Evolutionary conservation across 225 moss, liverwort and hornwort species (phyloP).

Genomic region (Physcomitrium patens): DNA sequence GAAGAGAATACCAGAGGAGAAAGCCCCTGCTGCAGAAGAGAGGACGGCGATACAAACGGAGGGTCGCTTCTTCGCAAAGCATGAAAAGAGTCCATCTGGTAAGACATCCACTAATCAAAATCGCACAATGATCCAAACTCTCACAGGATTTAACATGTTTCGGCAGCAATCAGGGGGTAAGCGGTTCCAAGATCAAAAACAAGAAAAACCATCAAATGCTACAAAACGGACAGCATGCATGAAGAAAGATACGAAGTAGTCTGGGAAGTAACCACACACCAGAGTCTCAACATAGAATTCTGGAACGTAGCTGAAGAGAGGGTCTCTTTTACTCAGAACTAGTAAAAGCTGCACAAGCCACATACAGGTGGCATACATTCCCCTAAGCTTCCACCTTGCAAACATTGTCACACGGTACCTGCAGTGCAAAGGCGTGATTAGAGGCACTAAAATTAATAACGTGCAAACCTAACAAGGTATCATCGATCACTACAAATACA

Average conservation of each 20-base stretch:
- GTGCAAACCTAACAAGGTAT: background rate
- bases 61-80: constrained; percentile 26
- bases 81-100: constrained; percentile 96
- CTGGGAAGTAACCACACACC: constrained; percentile 39
- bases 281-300: constrained; percentile 96
- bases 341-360: constrained; percentile 95
- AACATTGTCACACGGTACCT: constrained; percentile 98
- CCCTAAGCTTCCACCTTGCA: constrained; percentile 93
- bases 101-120: constrained; percentile 6
- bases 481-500: background rate
- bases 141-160: too few relatives aligned
- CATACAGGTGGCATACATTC: constrained; percentile 99
- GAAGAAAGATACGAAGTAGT: background rate
- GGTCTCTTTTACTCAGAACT: constrained; percentile 82
- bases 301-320: constrained; percentile 85
- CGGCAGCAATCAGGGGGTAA: too few relatives aligned
- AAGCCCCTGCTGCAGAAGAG: constrained; percentile 74
- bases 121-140: background rate
- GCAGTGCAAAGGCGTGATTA: constrained; percentile 9
- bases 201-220: accelerated
- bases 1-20: constrained; percentile 29
- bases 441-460: background rate
- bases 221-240: too few relatives aligned
- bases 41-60: constrained; percentile 48
- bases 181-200: background rate